These are phyloP conservation scores for Lentinula edodes DNA, from an alignment of 768 basidiomycete genomes.

Conservation along the genomic window DNA sequence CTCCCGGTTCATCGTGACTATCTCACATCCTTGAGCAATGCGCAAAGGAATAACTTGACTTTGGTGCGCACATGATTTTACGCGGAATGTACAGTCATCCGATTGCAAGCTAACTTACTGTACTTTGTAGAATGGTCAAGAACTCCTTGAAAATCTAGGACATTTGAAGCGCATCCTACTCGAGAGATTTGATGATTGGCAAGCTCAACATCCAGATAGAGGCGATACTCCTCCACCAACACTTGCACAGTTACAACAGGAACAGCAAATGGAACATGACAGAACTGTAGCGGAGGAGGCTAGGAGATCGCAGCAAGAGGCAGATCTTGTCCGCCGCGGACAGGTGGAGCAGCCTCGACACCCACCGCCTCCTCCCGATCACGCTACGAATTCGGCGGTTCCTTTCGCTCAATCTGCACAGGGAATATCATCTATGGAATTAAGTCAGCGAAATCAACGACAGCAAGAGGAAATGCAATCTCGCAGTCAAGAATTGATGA, in stretches of 20 bases:
- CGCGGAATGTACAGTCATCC: background rate
- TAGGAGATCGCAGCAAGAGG: background rate
- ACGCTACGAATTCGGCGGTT: conserved; percentile 16
- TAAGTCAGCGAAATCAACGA: background rate
- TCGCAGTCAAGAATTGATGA: conserved; percentile 16
- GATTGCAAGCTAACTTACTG: background rate
- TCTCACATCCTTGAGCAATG: conserved; percentile 40
- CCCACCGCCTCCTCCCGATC: conserved; percentile 9
- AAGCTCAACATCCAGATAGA: conserved; percentile 34
- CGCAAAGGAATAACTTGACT: conserved; percentile 63
- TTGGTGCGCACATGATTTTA: conserved; percentile 45
- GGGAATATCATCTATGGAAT: conserved; percentile 8
- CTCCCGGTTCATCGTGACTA: conserved; percentile 73
- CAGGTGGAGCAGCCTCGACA: background rate
- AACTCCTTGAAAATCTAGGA: conserved; percentile 62
- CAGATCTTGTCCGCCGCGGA: background rate
- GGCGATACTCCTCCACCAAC: conserved; percentile 19
- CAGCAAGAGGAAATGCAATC: conserved; percentile 14
- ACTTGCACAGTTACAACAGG: conserved; percentile 14
- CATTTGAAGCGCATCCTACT: conserved; percentile 61
- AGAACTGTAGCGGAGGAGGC: conserved; percentile 7
- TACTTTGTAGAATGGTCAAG: conserved; percentile 57
- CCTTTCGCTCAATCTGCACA: conserved; percentile 24
- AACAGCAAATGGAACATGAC: conserved; percentile 14
- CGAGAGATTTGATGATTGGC: conserved; percentile 60